Evolutionary conservation across 1,284 basidiomycete species (phyloP).

Genomic region (Tremellales sp.): DNA sequence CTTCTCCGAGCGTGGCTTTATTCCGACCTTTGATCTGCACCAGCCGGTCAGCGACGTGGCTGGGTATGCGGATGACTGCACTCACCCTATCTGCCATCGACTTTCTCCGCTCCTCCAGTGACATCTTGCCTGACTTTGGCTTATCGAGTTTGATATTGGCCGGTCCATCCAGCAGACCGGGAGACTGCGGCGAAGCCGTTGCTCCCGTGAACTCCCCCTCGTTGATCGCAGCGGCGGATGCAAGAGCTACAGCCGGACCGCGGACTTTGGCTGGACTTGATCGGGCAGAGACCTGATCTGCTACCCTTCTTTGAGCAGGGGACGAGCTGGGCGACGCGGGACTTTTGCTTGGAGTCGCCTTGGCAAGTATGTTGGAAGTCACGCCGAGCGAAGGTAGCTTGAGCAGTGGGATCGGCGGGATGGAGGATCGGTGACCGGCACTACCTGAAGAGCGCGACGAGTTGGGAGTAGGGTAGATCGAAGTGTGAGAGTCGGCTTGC

Average conservation of each 20-base stretch:
- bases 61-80: not conserved
- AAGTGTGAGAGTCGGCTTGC: too few species aligned
- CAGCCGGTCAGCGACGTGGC: too few species aligned
- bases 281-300: too few species aligned
- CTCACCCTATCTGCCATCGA: conserved; percentile 44
- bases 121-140: conserved; percentile 24
- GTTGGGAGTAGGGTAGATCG: conserved; percentile 36
- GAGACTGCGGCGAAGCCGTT: conserved; percentile 7
- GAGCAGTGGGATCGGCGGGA: conserved; percentile 44
- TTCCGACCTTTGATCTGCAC: conserved; percentile 44
- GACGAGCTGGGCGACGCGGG: too few species aligned
- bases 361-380: not conserved
- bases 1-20: conserved; percentile 26
- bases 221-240: conserved; percentile 31
- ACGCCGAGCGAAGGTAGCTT: conserved; percentile 12
- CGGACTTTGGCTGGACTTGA: too few species aligned
- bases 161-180: conserved; percentile 26
- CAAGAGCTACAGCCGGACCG: conserved; percentile 26
- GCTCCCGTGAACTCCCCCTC: too few species aligned
- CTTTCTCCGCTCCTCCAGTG: conserved; percentile 37
- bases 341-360: too few species aligned
- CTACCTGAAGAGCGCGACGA: conserved; percentile 18
- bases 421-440: too few species aligned
- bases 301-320: too few species aligned
- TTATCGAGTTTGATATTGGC: conserved; percentile 9